Percentiles rank a stretch among this genome's conserved stretches.
Conservation (phyloP, 768 basidiomycete genomes). For the Psilocybe cyanescens region DNA sequence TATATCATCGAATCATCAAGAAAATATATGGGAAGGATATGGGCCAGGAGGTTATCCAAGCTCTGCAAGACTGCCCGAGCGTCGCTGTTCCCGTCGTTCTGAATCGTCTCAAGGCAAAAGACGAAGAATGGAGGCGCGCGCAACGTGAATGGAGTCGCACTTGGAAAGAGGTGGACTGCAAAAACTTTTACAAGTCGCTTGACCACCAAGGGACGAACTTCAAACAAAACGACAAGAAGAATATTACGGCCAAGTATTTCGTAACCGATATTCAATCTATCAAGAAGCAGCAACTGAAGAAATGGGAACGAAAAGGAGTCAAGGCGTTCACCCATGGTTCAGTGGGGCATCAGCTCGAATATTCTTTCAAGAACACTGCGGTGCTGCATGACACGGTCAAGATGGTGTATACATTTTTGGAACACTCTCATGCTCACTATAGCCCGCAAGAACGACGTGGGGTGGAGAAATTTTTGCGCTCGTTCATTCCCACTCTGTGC, state of each 20-base stretch:
- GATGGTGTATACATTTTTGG: constrained; percentile 89
- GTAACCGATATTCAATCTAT: constrained; percentile 77
- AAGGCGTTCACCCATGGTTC: constrained; percentile 48
- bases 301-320: constrained; percentile 36
- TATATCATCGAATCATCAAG: constrained; percentile 93
- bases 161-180: constrained; percentile 95
- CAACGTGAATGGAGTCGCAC: constrained; percentile 96
- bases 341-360: constrained; percentile 77
- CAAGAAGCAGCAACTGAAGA: constrained; percentile 59
- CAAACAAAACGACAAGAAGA: constrained; percentile 96
- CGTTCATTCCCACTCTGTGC: constrained; percentile 84
- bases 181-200: constrained; percentile 97
- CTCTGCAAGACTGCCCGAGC: constrained; percentile 89
- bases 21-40: constrained; percentile 90
- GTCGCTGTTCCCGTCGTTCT: constrained; percentile 93
- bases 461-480: constrained; percentile 84
- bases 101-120: constrained; percentile 85
- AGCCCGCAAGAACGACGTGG: constrained; percentile 76
- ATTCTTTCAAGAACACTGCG: constrained; percentile 72
- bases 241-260: constrained; percentile 83
- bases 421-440: constrained; percentile 80
- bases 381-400: constrained; percentile 90
- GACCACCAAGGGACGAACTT: constrained; percentile 96
- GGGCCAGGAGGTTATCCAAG: constrained; percentile 76
- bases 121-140: constrained; percentile 95